Evolutionary conservation across 2,329 filamentous ascomycete species (phyloP).

Genomic region (Rugonectria rugulosa): DNA sequence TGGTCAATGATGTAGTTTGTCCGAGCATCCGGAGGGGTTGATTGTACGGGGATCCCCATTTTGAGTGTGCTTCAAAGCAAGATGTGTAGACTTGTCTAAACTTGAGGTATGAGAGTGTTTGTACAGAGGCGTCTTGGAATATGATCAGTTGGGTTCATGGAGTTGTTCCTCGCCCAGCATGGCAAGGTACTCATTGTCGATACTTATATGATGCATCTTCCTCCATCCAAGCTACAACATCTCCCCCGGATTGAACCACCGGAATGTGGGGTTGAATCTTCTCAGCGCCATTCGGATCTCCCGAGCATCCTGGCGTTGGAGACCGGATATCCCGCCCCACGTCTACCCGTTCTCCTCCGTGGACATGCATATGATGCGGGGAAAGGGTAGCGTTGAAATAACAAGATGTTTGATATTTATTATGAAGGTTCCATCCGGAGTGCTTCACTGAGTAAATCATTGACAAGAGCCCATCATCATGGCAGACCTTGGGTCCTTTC

Average conservation of each 20-base stretch:
- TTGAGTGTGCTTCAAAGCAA: background rate
- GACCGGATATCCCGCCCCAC: conserved; percentile 15
- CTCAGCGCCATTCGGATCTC: conserved; percentile 1
- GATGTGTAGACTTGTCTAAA: too few species aligned
- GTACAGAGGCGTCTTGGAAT: too few species aligned
- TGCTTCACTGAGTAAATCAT: too few species aligned
- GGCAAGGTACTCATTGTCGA: too few species aligned
- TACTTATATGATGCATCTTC: too few species aligned
- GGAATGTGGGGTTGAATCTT: conserved; percentile 11
- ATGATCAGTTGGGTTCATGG: background rate
- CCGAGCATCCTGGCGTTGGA: background rate
- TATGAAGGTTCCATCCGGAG: too few species aligned
- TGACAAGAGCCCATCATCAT: conserved; percentile 18
- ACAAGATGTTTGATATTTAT: too few species aligned
- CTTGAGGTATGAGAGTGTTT: background rate
- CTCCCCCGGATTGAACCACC: too few species aligned
- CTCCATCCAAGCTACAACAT: too few species aligned
- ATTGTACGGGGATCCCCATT: conserved; percentile 44
- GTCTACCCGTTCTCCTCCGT: background rate
- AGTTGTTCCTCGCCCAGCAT: too few species aligned
- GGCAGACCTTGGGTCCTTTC: conserved; percentile 23
- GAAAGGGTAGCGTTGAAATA: background rate
- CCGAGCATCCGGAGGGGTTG: conserved; percentile 46
- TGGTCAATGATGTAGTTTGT: conserved; percentile 56
- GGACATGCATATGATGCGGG: background rate